Conservation (phyloP, 305 asterid species). For the Fraxinus xanthoxyloides region DNA sequence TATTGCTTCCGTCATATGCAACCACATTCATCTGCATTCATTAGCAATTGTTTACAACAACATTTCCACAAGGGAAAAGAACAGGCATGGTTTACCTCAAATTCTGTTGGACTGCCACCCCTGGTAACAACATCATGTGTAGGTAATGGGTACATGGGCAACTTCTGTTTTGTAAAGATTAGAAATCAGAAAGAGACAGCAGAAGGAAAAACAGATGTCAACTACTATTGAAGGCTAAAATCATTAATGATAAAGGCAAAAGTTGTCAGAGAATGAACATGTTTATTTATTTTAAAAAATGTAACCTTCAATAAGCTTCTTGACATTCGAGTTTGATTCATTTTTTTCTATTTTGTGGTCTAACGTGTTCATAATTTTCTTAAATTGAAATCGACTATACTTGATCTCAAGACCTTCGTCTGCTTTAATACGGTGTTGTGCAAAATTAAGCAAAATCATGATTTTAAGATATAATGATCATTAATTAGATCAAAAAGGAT, state of each 20-base stretch:
- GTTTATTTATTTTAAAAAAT: neutral
- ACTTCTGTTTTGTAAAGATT: slow-evolving; percentile 31
- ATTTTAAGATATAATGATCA: too few species aligned
- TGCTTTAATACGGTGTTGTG: neutral
- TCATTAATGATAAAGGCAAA: neutral
- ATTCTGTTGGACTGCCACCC: slow-evolving; percentile 56
- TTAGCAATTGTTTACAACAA: neutral
- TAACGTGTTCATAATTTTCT: neutral
- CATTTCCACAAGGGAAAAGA: neutral
- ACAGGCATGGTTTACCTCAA: slow-evolving; percentile 49
- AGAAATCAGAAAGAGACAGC: neutral
- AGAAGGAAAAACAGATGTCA: neutral
- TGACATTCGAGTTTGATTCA: neutral
- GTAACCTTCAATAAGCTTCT: neutral
- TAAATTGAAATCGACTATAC: neutral
- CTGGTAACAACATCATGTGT: slow-evolving; percentile 63
- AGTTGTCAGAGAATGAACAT: neutral
- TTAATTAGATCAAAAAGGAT: neutral
- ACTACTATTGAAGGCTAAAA: neutral
- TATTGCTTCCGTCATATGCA: slow-evolving; percentile 41
- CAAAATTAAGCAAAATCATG: neutral
- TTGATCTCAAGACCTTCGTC: neutral
- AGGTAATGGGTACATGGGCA: slow-evolving; percentile 84
- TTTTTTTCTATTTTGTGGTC: neutral
- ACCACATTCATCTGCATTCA: slow-evolving; percentile 53